Evolutionary conservation across 2,329 filamentous ascomycete species (phyloP).

Genomic region (Neoarthrinium moseri): DNA sequence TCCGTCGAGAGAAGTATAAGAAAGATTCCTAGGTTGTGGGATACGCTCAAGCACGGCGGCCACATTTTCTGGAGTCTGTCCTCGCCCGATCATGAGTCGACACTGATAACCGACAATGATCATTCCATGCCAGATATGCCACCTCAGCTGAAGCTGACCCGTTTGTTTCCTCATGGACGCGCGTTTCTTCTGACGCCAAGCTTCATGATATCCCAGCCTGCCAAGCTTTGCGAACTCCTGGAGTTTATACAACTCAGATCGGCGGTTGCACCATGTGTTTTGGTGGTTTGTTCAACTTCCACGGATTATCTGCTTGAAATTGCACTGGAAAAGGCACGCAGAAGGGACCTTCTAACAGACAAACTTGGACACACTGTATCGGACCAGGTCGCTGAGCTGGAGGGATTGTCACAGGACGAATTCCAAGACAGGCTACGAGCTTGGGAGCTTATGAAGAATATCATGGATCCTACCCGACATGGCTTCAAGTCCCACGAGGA

Average conservation of each 20-base stretch:
- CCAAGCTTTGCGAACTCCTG: slow-evolving; percentile 34
- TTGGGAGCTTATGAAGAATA: slow-evolving; percentile 15
- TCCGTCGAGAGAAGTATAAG: slow-evolving; percentile 21
- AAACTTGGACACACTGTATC: background rate
- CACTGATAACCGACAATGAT: background rate
- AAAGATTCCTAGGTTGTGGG: slow-evolving; percentile 23
- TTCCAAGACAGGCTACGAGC: slow-evolving; percentile 4
- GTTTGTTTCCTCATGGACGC: slow-evolving; percentile 43
- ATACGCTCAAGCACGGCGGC: slow-evolving; percentile 23
- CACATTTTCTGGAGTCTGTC: slow-evolving; percentile 13
- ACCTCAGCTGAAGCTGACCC: slow-evolving; percentile 33
- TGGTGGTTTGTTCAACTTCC: slow-evolving; percentile 36
- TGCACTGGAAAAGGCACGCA: slow-evolving; percentile 29
- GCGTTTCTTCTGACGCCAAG: slow-evolving; percentile 50
- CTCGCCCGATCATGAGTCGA: slow-evolving; percentile 4
- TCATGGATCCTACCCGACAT: slow-evolving; percentile 17
- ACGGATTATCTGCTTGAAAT: slow-evolving; percentile 33
- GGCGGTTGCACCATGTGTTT: slow-evolving; percentile 20
- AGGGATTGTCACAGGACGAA: slow-evolving; percentile 3
- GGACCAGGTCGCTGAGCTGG: background rate
- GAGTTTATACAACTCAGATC: slow-evolving; percentile 32
- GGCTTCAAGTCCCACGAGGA: slow-evolving; percentile 28
- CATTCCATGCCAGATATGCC: slow-evolving; percentile 15
- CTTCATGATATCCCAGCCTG: slow-evolving; percentile 45
- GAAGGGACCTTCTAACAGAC: slow-evolving; percentile 15